Conservation (phyloP, 2,329 filamentous ascomycete genomes). For the Aspergillus transmontanensis region DNA sequence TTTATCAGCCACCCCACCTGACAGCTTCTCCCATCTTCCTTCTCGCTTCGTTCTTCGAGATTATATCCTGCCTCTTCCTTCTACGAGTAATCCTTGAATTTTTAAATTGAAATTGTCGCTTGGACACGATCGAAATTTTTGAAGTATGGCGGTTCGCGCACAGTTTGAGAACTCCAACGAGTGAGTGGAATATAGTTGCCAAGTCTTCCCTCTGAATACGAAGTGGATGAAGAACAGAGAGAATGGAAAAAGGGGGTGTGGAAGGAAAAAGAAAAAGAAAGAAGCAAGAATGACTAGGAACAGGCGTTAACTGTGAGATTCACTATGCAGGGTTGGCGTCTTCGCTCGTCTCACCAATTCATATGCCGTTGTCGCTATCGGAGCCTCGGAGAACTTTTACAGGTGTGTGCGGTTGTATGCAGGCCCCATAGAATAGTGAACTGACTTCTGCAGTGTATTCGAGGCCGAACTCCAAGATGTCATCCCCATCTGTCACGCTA, state of each 20-base stretch:
- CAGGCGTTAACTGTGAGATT: slow-evolving; percentile 3
- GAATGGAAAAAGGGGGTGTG: not conserved
- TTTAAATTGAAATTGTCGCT: slow-evolving; percentile 1
- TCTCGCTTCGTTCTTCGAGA: not conserved
- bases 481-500: slow-evolving; percentile 94
- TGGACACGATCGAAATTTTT: not conserved
- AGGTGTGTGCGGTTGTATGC: slow-evolving; percentile 53
- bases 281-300: not conserved
- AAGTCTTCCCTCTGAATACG: not conserved
- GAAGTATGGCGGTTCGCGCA: slow-evolving; percentile 51
- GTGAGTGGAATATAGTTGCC: slow-evolving; percentile 29
- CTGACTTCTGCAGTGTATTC: slow-evolving; percentile 68
- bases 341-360: slow-evolving; percentile 97
- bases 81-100: not conserved
- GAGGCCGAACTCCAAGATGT: slow-evolving; percentile 97
- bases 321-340: slow-evolving; percentile 76
- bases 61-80: not conserved
- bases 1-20: not conserved
- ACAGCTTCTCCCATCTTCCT: not conserved
- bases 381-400: slow-evolving; percentile 98
- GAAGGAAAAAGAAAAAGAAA: not conserved
- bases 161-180: slow-evolving; percentile 56
- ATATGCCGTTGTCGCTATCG: slow-evolving; percentile 90
- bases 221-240: too few species aligned
- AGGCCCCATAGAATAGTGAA: not conserved